A percentile compares a stretch with the other conserved stretches of the same genome.
phyloP scores from a whole-genome alignment of 257 asterid genomes.

The Solanum dulcamara region DNA sequence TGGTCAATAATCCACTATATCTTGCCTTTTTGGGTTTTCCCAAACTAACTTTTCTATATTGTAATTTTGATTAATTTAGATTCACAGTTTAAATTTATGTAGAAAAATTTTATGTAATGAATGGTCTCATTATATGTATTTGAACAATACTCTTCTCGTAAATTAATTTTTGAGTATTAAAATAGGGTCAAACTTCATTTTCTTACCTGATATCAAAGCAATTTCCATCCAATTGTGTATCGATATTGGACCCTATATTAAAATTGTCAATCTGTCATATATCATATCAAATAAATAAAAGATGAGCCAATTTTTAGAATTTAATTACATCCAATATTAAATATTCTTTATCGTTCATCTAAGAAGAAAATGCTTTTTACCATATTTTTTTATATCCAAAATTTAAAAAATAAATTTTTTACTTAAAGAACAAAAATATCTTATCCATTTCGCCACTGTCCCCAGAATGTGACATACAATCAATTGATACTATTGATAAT shows the following conservation, averaged over 20 bases:
- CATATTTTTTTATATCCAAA: fast-evolving
- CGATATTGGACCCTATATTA: fast-evolving
- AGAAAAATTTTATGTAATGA: not conserved
- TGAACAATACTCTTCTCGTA: not conserved
- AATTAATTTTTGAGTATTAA: not conserved
- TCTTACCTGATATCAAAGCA: not conserved
- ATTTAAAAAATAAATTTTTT: not conserved
- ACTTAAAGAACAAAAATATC: too few species aligned
- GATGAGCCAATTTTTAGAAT: too few species aligned
- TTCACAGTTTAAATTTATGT: fast-evolving
- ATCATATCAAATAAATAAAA: not conserved
- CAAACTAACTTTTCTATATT: not conserved
- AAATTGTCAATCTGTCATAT: too few species aligned
- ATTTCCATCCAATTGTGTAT: fast-evolving
- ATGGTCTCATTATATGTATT: not conserved
- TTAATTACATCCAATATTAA: too few species aligned
- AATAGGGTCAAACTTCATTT: not conserved
- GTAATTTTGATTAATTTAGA: not conserved
- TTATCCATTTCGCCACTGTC: too few species aligned
- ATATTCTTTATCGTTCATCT: too few species aligned
- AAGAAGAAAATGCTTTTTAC: not conserved
- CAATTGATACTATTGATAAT: not conserved
- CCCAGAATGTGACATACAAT: not conserved
- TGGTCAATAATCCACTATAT: conserved; percentile 33
- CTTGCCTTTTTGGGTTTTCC: not conserved